phyloP scores from a whole-genome alignment of 305 asterid species.

The Solanum hybrid region DNA sequence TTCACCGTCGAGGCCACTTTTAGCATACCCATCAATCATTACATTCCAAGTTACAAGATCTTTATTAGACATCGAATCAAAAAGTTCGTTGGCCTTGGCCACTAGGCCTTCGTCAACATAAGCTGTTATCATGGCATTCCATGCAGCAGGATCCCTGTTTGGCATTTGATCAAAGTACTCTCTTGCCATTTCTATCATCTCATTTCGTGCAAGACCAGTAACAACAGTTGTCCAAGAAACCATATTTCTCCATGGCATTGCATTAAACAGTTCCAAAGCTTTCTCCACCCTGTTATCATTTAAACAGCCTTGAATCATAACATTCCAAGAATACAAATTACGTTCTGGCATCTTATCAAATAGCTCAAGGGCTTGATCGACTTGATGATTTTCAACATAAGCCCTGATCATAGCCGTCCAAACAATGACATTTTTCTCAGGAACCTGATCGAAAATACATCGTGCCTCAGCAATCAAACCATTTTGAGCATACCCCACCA shows the following conservation, averaged over 20 bases:
- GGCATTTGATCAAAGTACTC: slow-evolving; percentile 67
- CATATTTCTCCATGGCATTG: slow-evolving; percentile 46
- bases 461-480: slow-evolving; percentile 54
- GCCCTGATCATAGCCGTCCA: slow-evolving; percentile 77
- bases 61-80: slow-evolving; percentile 32
- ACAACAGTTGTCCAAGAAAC: slow-evolving; percentile 77
- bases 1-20: slow-evolving; percentile 33
- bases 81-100: slow-evolving; percentile 47
- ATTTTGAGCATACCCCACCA: slow-evolving; percentile 56
- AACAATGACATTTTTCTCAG: slow-evolving; percentile 48
- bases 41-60: slow-evolving; percentile 47
- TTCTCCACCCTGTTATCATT: slow-evolving; percentile 26
- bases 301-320: slow-evolving; percentile 51
- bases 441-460: slow-evolving; percentile 48
- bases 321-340: slow-evolving; percentile 62
- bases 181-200: slow-evolving; percentile 46
- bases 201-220: slow-evolving; percentile 57
- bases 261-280: slow-evolving; percentile 23
- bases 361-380: slow-evolving; percentile 51
- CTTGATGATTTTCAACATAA: slow-evolving; percentile 35
- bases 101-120: slow-evolving; percentile 43
- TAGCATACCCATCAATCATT: slow-evolving; percentile 51
- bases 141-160: slow-evolving; percentile 55
- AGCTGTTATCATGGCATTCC: slow-evolving; percentile 87
- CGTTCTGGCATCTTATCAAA: slow-evolving; percentile 52